phyloP scores from a whole-genome alignment of 345 rosid species.

The Salix brachista region DNA sequence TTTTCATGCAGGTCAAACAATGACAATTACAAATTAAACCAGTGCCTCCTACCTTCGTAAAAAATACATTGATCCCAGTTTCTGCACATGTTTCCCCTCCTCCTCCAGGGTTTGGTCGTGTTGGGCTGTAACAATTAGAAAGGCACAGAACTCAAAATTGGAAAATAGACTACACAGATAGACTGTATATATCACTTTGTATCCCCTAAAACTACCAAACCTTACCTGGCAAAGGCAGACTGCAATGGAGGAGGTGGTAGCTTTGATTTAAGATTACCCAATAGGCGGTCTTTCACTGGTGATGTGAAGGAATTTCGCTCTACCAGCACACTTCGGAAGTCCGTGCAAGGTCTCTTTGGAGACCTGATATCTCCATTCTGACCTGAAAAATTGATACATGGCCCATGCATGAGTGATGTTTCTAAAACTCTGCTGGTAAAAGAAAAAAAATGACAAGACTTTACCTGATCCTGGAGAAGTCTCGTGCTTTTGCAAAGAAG shows the following conservation, averaged over 20 bases:
- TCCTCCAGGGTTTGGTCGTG: slow-evolving; percentile 88
- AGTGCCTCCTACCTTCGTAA: slow-evolving; percentile 56
- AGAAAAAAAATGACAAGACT: not conserved
- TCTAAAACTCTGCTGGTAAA: no score
- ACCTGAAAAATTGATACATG: slow-evolving; percentile 44
- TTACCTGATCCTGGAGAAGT: slow-evolving; percentile 7
- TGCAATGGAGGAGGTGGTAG: slow-evolving; percentile 30
- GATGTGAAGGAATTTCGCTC: slow-evolving; percentile 49
- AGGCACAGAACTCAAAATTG: slow-evolving; percentile 6
- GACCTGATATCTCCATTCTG: slow-evolving; percentile 72
- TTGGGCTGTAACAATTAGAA: slow-evolving; percentile 53
- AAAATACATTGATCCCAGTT: slow-evolving; percentile 82
- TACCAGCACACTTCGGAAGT: slow-evolving; percentile 78
- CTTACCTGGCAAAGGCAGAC: slow-evolving; percentile 34
- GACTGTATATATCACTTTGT: not conserved
- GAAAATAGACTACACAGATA: not conserved
- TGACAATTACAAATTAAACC: slow-evolving; percentile 3
- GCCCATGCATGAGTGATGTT: not conserved
- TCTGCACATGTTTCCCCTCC: slow-evolving; percentile 99
- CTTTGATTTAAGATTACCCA: slow-evolving; percentile 26
- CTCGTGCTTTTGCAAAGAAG: slow-evolving; percentile 20
- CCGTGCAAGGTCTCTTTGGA: slow-evolving; percentile 39
- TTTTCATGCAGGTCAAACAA: not conserved
- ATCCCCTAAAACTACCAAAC: not conserved
- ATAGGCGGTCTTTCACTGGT: slow-evolving; percentile 29